A percentile compares a stretch with the other conserved stretches of the same genome.
phyloP scores from a whole-genome alignment of 2,329 filamentous ascomycete species.

The Zalaria sp. region DNA sequence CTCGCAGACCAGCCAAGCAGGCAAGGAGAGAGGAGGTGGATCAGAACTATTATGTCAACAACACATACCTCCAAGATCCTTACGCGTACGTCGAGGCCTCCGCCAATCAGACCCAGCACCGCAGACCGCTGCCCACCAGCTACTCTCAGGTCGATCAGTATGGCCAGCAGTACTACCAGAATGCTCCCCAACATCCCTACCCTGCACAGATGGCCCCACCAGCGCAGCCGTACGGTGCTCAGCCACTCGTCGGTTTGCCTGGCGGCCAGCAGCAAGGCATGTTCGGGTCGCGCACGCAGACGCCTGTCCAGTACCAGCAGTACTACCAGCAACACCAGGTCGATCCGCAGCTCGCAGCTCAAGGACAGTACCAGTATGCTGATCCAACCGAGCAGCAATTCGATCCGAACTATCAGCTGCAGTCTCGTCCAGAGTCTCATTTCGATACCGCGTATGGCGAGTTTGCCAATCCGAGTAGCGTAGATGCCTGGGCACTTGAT shows the following conservation, averaged over 20 bases:
- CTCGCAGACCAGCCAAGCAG: conserved; percentile 2
- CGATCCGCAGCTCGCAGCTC: conserved; percentile 2
- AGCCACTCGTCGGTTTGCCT: conserved; percentile 20
- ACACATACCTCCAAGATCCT: conserved; percentile 2
- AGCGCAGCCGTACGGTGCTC: conserved; percentile 1
- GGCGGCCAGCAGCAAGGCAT: conserved; percentile 25
- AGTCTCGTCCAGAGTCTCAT: not conserved
- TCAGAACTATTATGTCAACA: not conserved
- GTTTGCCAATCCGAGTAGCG: not conserved
- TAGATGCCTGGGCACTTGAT: not conserved
- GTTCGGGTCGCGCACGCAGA: conserved; percentile 14
- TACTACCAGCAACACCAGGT: conserved; percentile 9
- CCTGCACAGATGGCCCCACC: not conserved
- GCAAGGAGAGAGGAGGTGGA: not conserved
- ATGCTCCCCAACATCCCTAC: conserved; percentile 25
- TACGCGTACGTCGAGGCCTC: conserved; percentile 3
- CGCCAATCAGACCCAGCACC: conserved; percentile 13
- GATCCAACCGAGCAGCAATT: not conserved
- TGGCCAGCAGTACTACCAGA: conserved; percentile 37
- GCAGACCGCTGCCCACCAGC: too few species aligned
- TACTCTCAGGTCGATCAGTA: conserved; percentile 24
- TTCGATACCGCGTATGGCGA: not conserved
- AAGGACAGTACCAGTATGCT: conserved; percentile 2
- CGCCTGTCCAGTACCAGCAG: conserved; percentile 19
- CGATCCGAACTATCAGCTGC: not conserved